phyloP scores from a whole-genome alignment of 805 yeast genomes.

The Phaffomyces opuntiae region DNA sequence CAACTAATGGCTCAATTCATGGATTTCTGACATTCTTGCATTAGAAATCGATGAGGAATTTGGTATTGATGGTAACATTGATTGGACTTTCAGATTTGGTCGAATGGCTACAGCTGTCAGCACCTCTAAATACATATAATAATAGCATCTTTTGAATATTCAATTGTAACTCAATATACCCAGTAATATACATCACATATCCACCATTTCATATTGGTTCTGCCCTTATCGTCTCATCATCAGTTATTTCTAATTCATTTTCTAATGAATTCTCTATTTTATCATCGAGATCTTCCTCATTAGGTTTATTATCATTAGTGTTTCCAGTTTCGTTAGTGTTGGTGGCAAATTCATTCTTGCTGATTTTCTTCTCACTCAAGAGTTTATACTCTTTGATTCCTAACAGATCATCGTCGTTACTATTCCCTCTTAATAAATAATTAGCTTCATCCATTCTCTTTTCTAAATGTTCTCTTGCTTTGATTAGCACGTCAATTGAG shows the following conservation, averaged over 20 bases:
- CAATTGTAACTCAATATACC: too few species aligned
- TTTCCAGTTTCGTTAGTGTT: too few species aligned
- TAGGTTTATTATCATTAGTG: too few species aligned
- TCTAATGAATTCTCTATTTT: too few species aligned
- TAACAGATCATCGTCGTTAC: neutral
- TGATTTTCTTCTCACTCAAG: neutral
- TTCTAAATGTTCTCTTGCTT: constrained; percentile 23
- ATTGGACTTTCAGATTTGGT: constrained; percentile 10
- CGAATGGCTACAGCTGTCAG: too few species aligned
- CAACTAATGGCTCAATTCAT: neutral
- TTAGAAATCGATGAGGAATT: neutral
- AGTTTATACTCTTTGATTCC: constrained; percentile 1
- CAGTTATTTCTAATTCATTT: too few species aligned
- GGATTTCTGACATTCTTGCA: neutral
- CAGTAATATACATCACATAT: neutral
- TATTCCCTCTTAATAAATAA: constrained; percentile 19
- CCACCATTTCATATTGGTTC: neutral
- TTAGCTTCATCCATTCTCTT: constrained; percentile 23
- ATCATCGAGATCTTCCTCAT: too few species aligned
- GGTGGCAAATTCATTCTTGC: too few species aligned
- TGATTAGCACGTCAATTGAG: constrained; percentile 13
- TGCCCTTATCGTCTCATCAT: neutral
- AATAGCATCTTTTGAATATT: too few species aligned
- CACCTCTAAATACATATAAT: too few species aligned
- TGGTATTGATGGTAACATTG: neutral